Conservation (phyloP, 1,139 yeast species). For the Pichia sp. region DNA sequence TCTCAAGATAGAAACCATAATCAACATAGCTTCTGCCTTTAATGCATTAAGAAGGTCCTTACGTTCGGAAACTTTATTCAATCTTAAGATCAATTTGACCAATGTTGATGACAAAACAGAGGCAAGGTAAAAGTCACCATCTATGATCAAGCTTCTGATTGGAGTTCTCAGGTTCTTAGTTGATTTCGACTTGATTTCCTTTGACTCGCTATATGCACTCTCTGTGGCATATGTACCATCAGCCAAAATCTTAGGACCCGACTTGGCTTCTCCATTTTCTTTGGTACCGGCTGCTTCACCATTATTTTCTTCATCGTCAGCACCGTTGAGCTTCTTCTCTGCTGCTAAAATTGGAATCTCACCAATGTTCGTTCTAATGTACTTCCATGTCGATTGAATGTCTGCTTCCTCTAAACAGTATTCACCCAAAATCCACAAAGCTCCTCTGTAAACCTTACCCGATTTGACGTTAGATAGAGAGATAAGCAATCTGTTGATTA, state of each 20-base stretch:
- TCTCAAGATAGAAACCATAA: constrained; percentile 86
- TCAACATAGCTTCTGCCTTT: constrained; percentile 91
- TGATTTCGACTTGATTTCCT: constrained; percentile 31
- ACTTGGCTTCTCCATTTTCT: constrained; percentile 32
- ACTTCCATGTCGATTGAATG: constrained; percentile 83
- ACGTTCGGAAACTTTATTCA: constrained; percentile 55
- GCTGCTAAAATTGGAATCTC: constrained; percentile 85
- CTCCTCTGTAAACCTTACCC: constrained; percentile 90
- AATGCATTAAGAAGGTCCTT: constrained; percentile 67
- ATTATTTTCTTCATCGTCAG: constrained; percentile 35
- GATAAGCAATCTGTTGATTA: constrained; percentile 58
- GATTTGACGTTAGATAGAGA: constrained; percentile 69
- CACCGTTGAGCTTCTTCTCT: constrained; percentile 45
- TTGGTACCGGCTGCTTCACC: constrained; percentile 33
- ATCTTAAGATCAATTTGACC: constrained; percentile 81
- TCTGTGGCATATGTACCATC: constrained; percentile 99
- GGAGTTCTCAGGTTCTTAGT: constrained; percentile 51
- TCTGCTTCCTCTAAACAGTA: constrained; percentile 70
- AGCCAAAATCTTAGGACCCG: constrained; percentile 83
- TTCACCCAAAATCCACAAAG: constrained; percentile 95
- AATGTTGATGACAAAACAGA: constrained; percentile 85
- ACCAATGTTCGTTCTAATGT: constrained; percentile 77
- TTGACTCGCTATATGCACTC: constrained; percentile 55
- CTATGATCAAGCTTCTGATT: constrained; percentile 72
- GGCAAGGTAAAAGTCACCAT: constrained; percentile 88